Base-by-base conservation (phyloP, 768 basidiomycete genomes). In the Mycena polygramma region DNA sequence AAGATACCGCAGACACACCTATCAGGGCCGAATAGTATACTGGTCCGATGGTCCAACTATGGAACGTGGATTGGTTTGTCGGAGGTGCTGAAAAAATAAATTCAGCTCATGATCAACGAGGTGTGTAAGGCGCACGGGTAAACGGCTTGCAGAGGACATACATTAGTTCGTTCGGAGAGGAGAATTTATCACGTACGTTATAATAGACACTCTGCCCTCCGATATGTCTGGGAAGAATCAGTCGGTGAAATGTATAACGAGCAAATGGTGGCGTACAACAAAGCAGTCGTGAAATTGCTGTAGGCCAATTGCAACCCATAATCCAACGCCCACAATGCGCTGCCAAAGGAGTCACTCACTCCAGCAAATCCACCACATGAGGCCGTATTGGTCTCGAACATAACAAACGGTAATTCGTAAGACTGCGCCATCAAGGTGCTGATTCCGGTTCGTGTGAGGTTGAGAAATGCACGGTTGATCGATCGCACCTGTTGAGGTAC, bases 291-390 rank as follows among this genome's bases (percentile, higher is more conserved):
- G 70, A 76, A 68, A 15, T 68, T 68, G 53, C 66, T 57, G 51
- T 76, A 81, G n/a, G 84, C 85, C 78, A 85, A 77, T 73, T 84
- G 81, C 30, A 69, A 57, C 8, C 60, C 85, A 77, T 89, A 90
- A 77, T 92, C 91, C 73, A 90, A 73, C 4, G 81, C 88, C 91
- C 91, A 92, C 7, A 93, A 79, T 4, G 89, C 87, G 1, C 88
- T 89, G 2, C 86, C 89, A 74, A 90, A 92, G 10, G 85, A 85
- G 73, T 92, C 88, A 52, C 86, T 88, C 36, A 92, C 77, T 0
- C 91, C 92, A 8, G 86, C 75, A 75, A 92, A 91, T 24, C 91
- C 91, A 76, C 90, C 90, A 76, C 91, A 92, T 39, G 88, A 89
- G 1, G 90, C 91, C 0, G 89, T 88, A 74, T 92, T 92, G 15